These are phyloP conservation scores for Elaeis oleifera DNA, from an alignment of 202 grass and related monocot genomes.

Conservation along the genomic window DNA sequence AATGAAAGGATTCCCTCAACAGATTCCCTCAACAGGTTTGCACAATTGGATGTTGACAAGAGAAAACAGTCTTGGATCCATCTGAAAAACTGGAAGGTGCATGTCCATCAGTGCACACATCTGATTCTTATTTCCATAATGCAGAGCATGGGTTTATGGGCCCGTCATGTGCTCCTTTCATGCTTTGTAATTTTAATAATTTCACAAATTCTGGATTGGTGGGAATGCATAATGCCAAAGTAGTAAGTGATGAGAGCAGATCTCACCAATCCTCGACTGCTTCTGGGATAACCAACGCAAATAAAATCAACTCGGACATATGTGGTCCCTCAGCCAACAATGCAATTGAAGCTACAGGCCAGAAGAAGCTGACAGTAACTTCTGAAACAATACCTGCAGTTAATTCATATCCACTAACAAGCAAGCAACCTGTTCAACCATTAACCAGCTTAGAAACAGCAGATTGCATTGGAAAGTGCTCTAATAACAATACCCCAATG, in stretches of 20 bases:
- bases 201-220: background rate
- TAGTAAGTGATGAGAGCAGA: conserved; percentile 19
- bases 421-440: conserved; percentile 25
- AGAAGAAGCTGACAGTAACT: conserved; percentile 11
- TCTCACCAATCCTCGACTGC: conserved; percentile 9
- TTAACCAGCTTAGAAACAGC: conserved; percentile 25
- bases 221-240: conserved; percentile 21
- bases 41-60: too few species aligned
- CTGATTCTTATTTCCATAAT: conserved; percentile 38
- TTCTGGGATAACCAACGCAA: conserved; percentile 15
- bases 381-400: conserved; percentile 16
- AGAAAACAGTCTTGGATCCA: background rate
- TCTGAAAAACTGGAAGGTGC: conserved; percentile 14
- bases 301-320: conserved; percentile 16
- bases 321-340: conserved; percentile 6
- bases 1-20: conserved; percentile 17
- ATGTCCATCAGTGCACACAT: conserved; percentile 32
- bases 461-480: conserved; percentile 19
- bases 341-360: conserved; percentile 18
- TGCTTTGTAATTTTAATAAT: background rate
- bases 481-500: conserved; percentile 10
- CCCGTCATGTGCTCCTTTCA: background rate
- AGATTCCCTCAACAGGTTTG: background rate
- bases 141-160: background rate
- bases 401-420: conserved; percentile 19